Base-by-base conservation (phyloP, 495 filamentous ascomycete species). In the Aspergillus sclerotioniger region DNA sequence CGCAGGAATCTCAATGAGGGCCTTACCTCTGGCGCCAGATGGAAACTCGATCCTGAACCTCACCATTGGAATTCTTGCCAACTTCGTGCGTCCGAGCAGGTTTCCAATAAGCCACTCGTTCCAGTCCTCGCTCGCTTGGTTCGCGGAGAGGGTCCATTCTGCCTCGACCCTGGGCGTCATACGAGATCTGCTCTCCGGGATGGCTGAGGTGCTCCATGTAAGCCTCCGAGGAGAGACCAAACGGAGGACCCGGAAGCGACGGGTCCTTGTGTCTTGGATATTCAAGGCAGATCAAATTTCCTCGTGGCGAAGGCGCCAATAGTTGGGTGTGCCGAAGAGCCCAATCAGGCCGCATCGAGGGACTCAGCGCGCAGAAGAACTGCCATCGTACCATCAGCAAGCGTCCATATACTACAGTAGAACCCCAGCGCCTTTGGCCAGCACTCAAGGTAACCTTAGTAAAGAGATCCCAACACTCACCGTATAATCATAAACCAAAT, bases 401-500 rank as follows among this genome's bases (percentile, higher is more conserved):
- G 25, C 25, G 5, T 25, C 25, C 25, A 25, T 25, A 25, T 25
- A 25, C 25, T 25, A 2, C 25, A 25, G 25, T 25, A 25, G 5
- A 25, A 25, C 25, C 25, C 25, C 2, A 25, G 25, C 25, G 25
- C 25, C 25, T 25, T 25, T 25, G 25, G 25, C 25, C 2, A 25
- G 5, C 25, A 25, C 25, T 5, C 25, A 25, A 25, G 5, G 25
- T 25, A 25, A 2, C 2, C 25, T 25, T 25, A 37, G 33, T 20
- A 47, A 12, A 45, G 16, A 31, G 28, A 25, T 25, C 25, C 25
- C 25, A 25, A 41, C n/a, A 65, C 82, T 65, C 72, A 89, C 87
- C 16, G 85, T 89, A 70, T 90, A 89, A 69, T 91, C 89, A 73
- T 88, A 91, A 31, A 90, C 83, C 41, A 90, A 65, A 71, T 91